Evolutionary conservation across 371 early-diverging fungal genomes (phyloP).

Genomic region (Saksenaea oblongispora): DNA sequence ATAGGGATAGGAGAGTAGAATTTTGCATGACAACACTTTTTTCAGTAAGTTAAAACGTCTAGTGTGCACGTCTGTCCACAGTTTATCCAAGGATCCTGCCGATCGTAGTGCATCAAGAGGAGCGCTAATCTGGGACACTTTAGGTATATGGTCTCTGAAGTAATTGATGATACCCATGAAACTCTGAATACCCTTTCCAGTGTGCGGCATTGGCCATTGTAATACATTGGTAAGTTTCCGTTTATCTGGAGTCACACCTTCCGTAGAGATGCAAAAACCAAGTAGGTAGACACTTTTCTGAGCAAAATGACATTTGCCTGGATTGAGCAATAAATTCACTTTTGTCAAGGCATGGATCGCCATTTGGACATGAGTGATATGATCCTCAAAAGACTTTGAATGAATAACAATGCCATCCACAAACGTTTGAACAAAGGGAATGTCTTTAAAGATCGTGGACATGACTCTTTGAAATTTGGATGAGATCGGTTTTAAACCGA

Average conservation of each 20-base stretch:
- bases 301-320: too few relatives aligned
- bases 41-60: constrained; percentile 7
- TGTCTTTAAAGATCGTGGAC: neutral
- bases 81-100: neutral
- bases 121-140: constrained; percentile 12
- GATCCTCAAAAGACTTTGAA: constrained; percentile 2
- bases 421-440: neutral
- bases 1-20: constrained; percentile 14
- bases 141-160: too few relatives aligned
- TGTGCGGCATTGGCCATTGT: constrained; percentile 10
- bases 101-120: constrained; percentile 25
- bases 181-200: constrained; percentile 12
- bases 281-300: constrained; percentile 3
- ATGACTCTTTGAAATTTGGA: too few relatives aligned
- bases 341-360: constrained; percentile 11
- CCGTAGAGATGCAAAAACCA: constrained; percentile 16
- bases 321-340: constrained; percentile 14
- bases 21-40: neutral
- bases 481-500: constrained; percentile 12
- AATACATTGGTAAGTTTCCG: constrained; percentile 14
- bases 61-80: constrained; percentile 7
- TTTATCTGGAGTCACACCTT: constrained; percentile 14
- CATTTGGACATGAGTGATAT: constrained; percentile 1
- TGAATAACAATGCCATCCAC: constrained; percentile 10
- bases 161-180: too few relatives aligned